A percentile compares a stretch with the other conserved stretches of the same genome.
Conservation (phyloP, 768 basidiomycete species). For the Mycena venus region DNA sequence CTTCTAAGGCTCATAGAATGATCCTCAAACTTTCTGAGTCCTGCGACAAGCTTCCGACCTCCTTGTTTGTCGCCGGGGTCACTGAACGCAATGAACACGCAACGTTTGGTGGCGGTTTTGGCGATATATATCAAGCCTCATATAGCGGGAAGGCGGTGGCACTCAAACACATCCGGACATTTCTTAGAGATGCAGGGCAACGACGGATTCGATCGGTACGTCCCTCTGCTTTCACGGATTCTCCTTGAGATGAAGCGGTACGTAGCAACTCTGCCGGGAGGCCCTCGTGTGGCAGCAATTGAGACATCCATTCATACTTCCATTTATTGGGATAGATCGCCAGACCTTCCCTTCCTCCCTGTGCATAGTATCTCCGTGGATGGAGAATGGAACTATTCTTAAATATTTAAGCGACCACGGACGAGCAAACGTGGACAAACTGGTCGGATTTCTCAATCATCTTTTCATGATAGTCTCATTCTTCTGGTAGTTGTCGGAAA, state of each 20-base stretch:
- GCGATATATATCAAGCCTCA: conserved; percentile 35
- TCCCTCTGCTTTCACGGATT: not conserved
- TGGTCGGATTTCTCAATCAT: conserved; percentile 2
- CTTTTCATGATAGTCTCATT: not conserved
- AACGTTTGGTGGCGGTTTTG: conserved; percentile 34
- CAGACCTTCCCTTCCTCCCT: conserved; percentile 39
- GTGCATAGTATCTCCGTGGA: conserved; percentile 48
- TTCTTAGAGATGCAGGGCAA: not conserved
- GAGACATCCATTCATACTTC: conserved; percentile 43
- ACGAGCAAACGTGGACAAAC: conserved; percentile 35
- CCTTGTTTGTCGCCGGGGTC: conserved; percentile 33
- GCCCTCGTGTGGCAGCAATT: conserved; percentile 46
- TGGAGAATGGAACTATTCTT: conserved; percentile 42
- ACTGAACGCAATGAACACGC: conserved; percentile 13
- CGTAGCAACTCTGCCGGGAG: conserved; percentile 44
- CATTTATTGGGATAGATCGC: conserved; percentile 46
- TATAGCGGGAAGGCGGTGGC: conserved; percentile 21
- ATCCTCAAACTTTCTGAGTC: conserved; percentile 32
- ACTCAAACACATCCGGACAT: conserved; percentile 9
- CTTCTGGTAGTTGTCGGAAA: conserved; percentile 35
- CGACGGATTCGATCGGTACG: conserved; percentile 12
- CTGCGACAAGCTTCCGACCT: conserved; percentile 29
- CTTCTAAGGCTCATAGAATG: conserved; percentile 18
- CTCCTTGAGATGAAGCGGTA: not conserved
- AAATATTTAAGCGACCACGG: conserved; percentile 37